Conservation (phyloP, 2,329 filamentous ascomycete species). For the Cordyceps cicadae region DNA sequence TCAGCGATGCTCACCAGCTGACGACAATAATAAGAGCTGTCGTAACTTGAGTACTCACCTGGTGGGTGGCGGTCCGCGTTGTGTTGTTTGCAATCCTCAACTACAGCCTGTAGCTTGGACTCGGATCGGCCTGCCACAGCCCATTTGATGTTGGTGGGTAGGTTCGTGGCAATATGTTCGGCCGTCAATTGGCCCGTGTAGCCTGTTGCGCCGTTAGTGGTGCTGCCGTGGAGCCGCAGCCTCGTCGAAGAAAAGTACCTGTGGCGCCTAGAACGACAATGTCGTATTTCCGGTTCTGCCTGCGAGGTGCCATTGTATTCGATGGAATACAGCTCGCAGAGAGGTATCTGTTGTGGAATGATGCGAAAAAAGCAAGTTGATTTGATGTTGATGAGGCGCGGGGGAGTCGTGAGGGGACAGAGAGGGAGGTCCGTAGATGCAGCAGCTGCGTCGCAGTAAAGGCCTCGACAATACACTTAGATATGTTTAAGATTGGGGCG, state of each 20-base stretch:
- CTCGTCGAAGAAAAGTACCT: slow-evolving; percentile 30
- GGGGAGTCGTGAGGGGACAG: neutral
- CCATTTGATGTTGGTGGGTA: slow-evolving; percentile 77
- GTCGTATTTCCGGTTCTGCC: slow-evolving; percentile 48
- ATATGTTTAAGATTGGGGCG: neutral
- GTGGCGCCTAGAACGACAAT: slow-evolving; percentile 50
- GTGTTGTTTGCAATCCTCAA: slow-evolving; percentile 55
- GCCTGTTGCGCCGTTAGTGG: slow-evolving; percentile 37
- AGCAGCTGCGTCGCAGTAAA: neutral
- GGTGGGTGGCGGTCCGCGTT: slow-evolving; percentile 64
- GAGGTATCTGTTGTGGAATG: neutral
- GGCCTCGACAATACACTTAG: neutral
- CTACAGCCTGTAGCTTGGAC: slow-evolving; percentile 62
- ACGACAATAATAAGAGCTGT: neutral
- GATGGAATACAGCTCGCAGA: neutral
- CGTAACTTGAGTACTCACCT: slow-evolving; percentile 37
- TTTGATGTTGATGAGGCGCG: slow-evolving; percentile 7
- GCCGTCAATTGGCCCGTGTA: slow-evolving; percentile 75
- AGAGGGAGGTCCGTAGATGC: neutral
- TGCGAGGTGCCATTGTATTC: slow-evolving; percentile 36
- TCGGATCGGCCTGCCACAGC: slow-evolving; percentile 77
- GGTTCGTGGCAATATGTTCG: slow-evolving; percentile 61
- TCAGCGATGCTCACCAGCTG: neutral
- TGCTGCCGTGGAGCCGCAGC: neutral
- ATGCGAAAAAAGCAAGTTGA: neutral